Percentiles rank a stretch among this genome's conserved stretches.
These are phyloP conservation scores for Stachybotrys chlorohalonatus DNA, from an alignment of 2,329 filamentous ascomycete genomes.

Conservation along the genomic window DNA sequence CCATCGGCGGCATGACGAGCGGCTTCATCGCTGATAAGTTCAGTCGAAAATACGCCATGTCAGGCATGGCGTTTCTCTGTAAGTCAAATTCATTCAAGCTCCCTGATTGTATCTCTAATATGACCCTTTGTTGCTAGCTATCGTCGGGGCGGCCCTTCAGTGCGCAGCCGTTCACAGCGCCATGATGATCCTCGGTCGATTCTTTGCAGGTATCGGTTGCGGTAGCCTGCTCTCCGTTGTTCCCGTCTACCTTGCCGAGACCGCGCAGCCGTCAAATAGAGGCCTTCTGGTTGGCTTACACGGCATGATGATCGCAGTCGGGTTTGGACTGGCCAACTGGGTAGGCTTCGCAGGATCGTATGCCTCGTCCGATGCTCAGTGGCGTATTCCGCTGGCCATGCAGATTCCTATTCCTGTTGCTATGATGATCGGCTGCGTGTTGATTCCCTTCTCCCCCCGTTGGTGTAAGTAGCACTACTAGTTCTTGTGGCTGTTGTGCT, in stretches of 20 bases:
- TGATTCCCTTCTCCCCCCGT: neutral
- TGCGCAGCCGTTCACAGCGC: slow-evolving; percentile 25
- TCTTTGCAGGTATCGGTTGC: slow-evolving; percentile 30
- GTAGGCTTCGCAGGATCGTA: slow-evolving; percentile 27
- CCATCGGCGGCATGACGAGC: slow-evolving; percentile 15
- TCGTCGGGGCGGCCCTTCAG: slow-evolving; percentile 31
- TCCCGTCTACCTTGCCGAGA: slow-evolving; percentile 3
- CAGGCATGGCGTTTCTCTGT: slow-evolving; percentile 7
- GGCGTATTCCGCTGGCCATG: slow-evolving; percentile 22
- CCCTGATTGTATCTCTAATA: too few species aligned
- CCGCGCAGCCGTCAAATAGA: neutral
- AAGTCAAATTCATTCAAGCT: neutral
- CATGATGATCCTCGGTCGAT: slow-evolving; percentile 30
- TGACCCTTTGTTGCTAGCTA: neutral
- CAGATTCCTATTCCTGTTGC: slow-evolving; percentile 8
- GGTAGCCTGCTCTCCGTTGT: slow-evolving; percentile 23
- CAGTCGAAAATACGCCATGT: slow-evolving; percentile 22
- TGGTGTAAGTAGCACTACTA: neutral
- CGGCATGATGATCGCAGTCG: slow-evolving; percentile 23
- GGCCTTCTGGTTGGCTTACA: slow-evolving; percentile 11
- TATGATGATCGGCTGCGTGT: neutral
- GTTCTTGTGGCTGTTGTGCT: neutral
- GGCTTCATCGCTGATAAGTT: slow-evolving; percentile 23
- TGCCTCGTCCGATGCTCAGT: slow-evolving; percentile 18
- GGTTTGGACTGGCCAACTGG: slow-evolving; percentile 28